phyloP scores from a whole-genome alignment of 1,284 basidiomycete species.

The Microbotryum violaceum region DNA sequence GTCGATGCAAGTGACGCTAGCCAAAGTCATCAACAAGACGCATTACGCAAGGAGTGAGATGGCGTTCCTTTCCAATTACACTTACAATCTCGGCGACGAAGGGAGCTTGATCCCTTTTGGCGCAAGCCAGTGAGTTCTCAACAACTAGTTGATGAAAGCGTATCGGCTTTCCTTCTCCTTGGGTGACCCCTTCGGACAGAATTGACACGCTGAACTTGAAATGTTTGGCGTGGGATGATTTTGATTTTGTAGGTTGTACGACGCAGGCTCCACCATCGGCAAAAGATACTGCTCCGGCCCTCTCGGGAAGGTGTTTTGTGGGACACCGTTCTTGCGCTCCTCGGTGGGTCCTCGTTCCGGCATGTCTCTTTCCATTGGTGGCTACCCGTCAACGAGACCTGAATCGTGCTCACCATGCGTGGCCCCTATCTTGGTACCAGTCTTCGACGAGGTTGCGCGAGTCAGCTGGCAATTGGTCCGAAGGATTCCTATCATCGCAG shows the following conservation, averaged over 20 bases:
- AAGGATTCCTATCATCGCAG: constrained; percentile 7
- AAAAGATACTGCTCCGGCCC: background rate
- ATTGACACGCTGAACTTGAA: too few species aligned
- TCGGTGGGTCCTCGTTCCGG: too few species aligned
- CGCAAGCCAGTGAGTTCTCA: too few species aligned
- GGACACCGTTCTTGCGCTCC: too few species aligned
- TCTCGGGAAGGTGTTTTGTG: too few species aligned
- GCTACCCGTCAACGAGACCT: too few species aligned
- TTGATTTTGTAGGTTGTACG: constrained; percentile 50
- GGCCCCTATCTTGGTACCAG: constrained; percentile 42
- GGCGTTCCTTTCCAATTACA: constrained; percentile 55
- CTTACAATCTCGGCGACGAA: constrained; percentile 41
- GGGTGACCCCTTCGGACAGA: too few species aligned
- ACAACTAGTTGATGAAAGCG: too few species aligned
- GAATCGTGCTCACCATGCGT: too few species aligned
- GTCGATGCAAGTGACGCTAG: constrained; percentile 47
- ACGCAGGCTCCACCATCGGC: background rate
- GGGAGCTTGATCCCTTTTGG: background rate
- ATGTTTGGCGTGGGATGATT: too few species aligned
- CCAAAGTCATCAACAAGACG: constrained; percentile 43
- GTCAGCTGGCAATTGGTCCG: constrained; percentile 33
- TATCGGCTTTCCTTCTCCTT: too few species aligned
- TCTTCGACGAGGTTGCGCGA: constrained; percentile 56
- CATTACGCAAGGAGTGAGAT: constrained; percentile 45
- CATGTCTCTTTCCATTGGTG: too few species aligned